These are phyloP conservation scores for Ilex paraguariensis DNA, from an alignment of 305 asterid species.

Conservation along the genomic window DNA sequence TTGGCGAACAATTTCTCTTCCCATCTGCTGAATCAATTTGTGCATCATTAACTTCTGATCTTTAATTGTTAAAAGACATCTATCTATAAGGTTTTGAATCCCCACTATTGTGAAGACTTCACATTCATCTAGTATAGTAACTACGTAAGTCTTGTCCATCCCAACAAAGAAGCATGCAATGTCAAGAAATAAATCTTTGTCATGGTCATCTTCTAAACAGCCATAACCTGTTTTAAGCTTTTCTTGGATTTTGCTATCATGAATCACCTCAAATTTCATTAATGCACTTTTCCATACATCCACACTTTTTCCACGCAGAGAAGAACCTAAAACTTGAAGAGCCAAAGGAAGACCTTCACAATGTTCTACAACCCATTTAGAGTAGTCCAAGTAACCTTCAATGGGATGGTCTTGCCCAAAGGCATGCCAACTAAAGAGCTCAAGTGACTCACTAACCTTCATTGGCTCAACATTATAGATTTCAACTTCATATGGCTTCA, in stretches of 20 bases:
- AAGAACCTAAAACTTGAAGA: slow-evolving; percentile 17
- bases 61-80: slow-evolving; percentile 17
- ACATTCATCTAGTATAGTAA: no score
- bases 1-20: slow-evolving; percentile 22
- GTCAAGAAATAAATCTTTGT: no score
- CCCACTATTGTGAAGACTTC: slow-evolving; percentile 18
- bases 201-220: no score
- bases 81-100: slow-evolving; percentile 20
- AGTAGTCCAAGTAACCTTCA: slow-evolving; percentile 7
- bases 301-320: no score
- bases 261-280: no score
- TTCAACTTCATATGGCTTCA: slow-evolving; percentile 2
- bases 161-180: no score
- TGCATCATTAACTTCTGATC: slow-evolving; percentile 18
- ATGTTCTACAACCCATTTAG: slow-evolving; percentile 5
- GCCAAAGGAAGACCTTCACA: slow-evolving; percentile 27
- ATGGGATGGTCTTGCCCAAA: no score
- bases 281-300: no score
- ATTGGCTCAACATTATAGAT: slow-evolving; percentile 6
- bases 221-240: no score
- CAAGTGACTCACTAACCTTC: not conserved
- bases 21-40: slow-evolving; percentile 21
- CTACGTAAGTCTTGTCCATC: no score
- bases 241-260: no score
- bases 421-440: no score